Percentiles rank a stretch among this genome's conserved stretches.
Conservation (phyloP, 2,329 filamentous ascomycete species). For the Penicillium sp. region DNA sequence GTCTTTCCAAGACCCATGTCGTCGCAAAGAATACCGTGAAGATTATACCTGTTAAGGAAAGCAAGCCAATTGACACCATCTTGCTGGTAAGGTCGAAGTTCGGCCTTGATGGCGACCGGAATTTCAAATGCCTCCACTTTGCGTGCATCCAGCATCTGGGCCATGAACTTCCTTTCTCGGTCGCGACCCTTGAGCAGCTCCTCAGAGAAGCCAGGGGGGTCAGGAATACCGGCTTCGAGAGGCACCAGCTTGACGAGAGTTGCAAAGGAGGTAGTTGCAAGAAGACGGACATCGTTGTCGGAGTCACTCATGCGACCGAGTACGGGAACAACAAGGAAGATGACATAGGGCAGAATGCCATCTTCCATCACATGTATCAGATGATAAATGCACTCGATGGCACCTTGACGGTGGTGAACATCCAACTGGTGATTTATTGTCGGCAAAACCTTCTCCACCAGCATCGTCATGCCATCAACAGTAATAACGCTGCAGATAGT, state of each 20-base stretch:
- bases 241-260: constrained; percentile 96
- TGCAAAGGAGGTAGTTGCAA: constrained; percentile 95
- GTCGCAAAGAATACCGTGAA: constrained; percentile 97
- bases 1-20: constrained; percentile 99
- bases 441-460: constrained; percentile 89
- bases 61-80: constrained; percentile 98
- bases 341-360: constrained; percentile 91
- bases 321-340: constrained; percentile 97
- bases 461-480: constrained; percentile 89
- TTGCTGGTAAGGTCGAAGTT: constrained; percentile 94
- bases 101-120: constrained; percentile 94
- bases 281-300: constrained; percentile 88
- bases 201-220: constrained; percentile 87
- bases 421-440: constrained; percentile 89
- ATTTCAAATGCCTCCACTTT: constrained; percentile 94
- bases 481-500: constrained; percentile 97
- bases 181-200: constrained; percentile 87
- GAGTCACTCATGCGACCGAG: constrained; percentile 98
- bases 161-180: constrained; percentile 91
- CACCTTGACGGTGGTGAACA: constrained; percentile 84
- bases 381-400: constrained; percentile 93
- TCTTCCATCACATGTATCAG: constrained; percentile 98
- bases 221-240: constrained; percentile 93
- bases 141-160: constrained; percentile 91
- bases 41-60: constrained; percentile 95